Percentiles rank a stretch among this genome's conserved stretches.
Conservation (phyloP, 306 rosid genomes). For the Vachellia pachyceras region DNA sequence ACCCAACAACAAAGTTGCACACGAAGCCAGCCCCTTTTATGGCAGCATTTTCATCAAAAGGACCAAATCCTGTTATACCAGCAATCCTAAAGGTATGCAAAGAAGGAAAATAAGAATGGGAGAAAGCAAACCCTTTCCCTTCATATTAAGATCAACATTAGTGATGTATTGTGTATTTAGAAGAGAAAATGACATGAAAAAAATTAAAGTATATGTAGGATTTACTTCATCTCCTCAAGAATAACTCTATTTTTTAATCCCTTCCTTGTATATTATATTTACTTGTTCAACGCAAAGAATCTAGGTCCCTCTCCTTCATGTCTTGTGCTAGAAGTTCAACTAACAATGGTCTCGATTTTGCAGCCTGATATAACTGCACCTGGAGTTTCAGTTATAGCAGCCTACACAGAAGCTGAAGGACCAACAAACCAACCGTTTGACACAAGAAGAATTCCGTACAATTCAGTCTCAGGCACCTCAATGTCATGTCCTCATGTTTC, state of each 20-base stretch:
- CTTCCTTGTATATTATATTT: background rate
- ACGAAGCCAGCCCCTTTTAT: conserved; percentile 87
- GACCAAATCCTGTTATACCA: conserved; percentile 73
- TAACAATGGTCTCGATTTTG: background rate
- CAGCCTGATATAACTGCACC: conserved; percentile 98
- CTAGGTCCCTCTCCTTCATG: background rate
- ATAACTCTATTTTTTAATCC: background rate
- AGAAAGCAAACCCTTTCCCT: background rate
- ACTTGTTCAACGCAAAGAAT: background rate
- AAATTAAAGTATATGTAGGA: background rate
- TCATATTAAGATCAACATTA: background rate
- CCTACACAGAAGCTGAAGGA: conserved; percentile 77
- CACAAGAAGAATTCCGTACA: conserved; percentile 60
- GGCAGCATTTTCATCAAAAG: conserved; percentile 96
- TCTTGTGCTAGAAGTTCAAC: background rate
- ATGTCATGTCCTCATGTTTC: conserved; percentile 97
- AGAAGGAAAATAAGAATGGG: background rate
- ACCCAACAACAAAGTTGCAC: conserved; percentile 57
- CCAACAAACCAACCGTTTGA: conserved; percentile 77
- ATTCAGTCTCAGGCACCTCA: conserved; percentile 88
- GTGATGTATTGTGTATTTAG: background rate
- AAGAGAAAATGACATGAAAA: background rate
- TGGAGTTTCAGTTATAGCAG: conserved; percentile 89
- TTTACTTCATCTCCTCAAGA: background rate
- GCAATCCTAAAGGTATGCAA: conserved; percentile 78